Conservation (phyloP, 139 green algal genomes). For the Eudorina sp. region DNA sequence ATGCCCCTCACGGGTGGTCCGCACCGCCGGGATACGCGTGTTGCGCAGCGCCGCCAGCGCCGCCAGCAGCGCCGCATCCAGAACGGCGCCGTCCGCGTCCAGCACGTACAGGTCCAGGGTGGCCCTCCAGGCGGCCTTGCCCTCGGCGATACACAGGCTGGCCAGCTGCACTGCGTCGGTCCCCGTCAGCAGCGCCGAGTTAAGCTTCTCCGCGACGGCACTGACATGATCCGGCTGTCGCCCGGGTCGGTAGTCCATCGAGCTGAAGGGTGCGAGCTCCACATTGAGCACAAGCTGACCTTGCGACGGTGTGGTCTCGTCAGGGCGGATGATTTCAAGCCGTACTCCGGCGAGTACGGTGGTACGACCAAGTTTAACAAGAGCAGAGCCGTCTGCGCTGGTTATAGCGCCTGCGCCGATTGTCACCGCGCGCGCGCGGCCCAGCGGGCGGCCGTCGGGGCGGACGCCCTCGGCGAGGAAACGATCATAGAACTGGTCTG, state of each 20-base stretch:
- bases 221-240: slow-evolving; percentile 51
- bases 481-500: slow-evolving; percentile 74
- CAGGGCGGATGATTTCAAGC: slow-evolving; percentile 67
- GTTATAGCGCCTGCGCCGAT: slow-evolving; percentile 72
- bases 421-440: slow-evolving; percentile 61
- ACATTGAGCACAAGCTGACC: slow-evolving; percentile 71
- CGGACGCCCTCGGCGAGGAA: slow-evolving; percentile 76
- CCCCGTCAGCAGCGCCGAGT: slow-evolving; percentile 41
- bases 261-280: slow-evolving; percentile 79
- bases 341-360: slow-evolving; percentile 80
- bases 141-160: slow-evolving; percentile 74
- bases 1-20: slow-evolving; percentile 62
- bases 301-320: slow-evolving; percentile 55
- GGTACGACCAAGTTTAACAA: slow-evolving; percentile 79
- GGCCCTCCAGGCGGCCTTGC: slow-evolving; percentile 72
- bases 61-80: slow-evolving; percentile 80
- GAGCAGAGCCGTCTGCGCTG: slow-evolving; percentile 76
- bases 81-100: slow-evolving; percentile 76
- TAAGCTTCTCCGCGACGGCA: slow-evolving; percentile 64
- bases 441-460: slow-evolving; percentile 79
- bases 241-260: slow-evolving; percentile 53
- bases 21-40: slow-evolving; percentile 61
- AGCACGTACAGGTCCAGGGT: slow-evolving; percentile 84
- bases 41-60: slow-evolving; percentile 69
- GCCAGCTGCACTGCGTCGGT: neutral